Evolutionary conservation across 352 stramenopile genomes (phyloP), one percentile per base, ranked within the genome.

Genomic region (Phytophthora rubi): DNA sequence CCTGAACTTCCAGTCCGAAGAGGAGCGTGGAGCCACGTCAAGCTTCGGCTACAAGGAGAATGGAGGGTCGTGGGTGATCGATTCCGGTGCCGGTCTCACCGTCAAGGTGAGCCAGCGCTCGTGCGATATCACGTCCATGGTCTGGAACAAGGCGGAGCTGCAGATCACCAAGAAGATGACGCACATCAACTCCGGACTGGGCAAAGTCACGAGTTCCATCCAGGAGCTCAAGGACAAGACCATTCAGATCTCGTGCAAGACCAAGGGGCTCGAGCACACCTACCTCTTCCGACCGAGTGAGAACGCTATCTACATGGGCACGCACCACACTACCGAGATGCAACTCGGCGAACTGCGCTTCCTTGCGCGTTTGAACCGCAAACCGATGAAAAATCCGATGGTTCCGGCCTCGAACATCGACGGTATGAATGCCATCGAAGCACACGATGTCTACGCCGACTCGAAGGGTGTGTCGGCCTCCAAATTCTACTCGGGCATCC

Each of bases 241-340:
- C 13, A 80, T 88, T 59, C 80, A 82, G 48, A 61, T 88, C 62
- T 80, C 71, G 35, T 88, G 80, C 62, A 67, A 71, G 30, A 53
- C 61, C 8, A 67, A 54, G 1, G 78, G 78, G 0, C 44, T 86
- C 12, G 81, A 82, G 59, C 80, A 88, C 59, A 86, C 83, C 37
- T 86, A 83, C 33, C 70, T 86, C 9, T 83, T 88, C 71, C 78
- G 80, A 16, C 71, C 76, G 4, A 75, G 76, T 16, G 80, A 88
- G 55, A 88, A 85, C 30, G 70, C 67, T 28, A 76, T 88, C 55
- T 88, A 88, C 76, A 86, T 88, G 78, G 78, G 78, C 39, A 88
- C 80, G 13, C 76, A 88, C 71, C 80, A 88, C 69, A 73, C 68
- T 8, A 59, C 49, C 0, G 73, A 80, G 23, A 68, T 76, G 23